Evolutionary conservation across 2,329 filamentous ascomycete genomes (phyloP), one percentile per base, ranked within the genome.

Genomic region (Colletotrichum sidae): DNA sequence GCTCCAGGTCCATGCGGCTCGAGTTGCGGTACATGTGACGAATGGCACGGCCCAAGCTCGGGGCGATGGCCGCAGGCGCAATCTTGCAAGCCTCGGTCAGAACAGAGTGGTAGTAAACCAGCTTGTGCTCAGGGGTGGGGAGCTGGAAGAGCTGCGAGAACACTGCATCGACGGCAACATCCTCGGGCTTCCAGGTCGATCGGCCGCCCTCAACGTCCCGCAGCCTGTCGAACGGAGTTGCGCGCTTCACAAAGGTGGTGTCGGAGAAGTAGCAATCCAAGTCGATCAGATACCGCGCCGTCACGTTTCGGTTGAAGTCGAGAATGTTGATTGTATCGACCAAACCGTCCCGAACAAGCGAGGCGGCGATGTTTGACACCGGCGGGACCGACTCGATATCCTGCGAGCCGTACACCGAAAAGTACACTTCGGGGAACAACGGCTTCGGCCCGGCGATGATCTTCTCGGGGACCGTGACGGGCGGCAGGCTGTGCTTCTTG

Each of bases 51-150:
- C 96, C 96, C 45, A 99, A 83, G 74, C 92, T 97, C 1, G 96
- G 96, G 2, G 96, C 96, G 71, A 99, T 96, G n/a, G 96, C 96
- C 13, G 93, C 94, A 2, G 96, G 96, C 0, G 94, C 95, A 71
- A 98, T 90, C 80, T 97, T 98, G 83, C 96, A 99, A 64, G 93
- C 89, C 77, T 99, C 95, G 0, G 95, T 98, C 54, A 99, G 88
- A 3, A 98, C 89, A 0, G 94, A 92, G 78, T 99, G 96, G 77
- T 97, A 99, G 79, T 97, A 99, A 9, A 99, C 93, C 2, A 97
- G 84, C 79, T 97, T 97, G 80, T 97, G 94, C 78, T 97, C 93
- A 0, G 96, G 89, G 4, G 84, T 85, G 4, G 96, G 96, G 42
- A 99, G 86, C 76, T 93, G 92, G 75, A 97, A 92, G 46, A 99